phyloP scores from a whole-genome alignment of 192 early-diverging fungal species.

The Entrophospora sp. region DNA sequence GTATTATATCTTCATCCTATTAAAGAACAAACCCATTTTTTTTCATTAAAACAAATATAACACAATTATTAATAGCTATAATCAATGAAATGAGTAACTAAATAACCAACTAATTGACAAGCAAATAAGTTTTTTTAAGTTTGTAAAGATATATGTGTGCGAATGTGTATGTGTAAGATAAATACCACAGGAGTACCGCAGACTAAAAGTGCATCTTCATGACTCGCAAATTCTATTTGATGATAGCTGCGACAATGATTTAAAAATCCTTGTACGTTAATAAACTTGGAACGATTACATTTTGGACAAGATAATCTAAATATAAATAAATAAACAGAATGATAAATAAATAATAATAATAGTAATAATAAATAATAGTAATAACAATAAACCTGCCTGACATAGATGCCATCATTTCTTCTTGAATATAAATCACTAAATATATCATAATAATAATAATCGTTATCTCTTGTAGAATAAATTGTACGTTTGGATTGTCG shows the following conservation, averaged over 20 bases:
- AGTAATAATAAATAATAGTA: constrained; percentile 13
- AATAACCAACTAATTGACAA: background rate
- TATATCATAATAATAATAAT: constrained; percentile 19
- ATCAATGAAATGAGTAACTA: background rate
- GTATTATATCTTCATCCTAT: constrained; percentile 46
- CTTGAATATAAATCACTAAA: constrained; percentile 26
- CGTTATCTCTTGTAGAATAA: constrained; percentile 12
- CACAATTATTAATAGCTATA: no score
- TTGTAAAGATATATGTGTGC: background rate
- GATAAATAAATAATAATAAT: background rate
- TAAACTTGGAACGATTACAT: constrained; percentile 72
- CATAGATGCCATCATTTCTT: constrained; percentile 33
- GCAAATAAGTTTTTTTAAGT: background rate
- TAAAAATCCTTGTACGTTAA: constrained; percentile 76
- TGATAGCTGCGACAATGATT: constrained; percentile 77
- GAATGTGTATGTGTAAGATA: background rate
- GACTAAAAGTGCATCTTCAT: constrained; percentile 61
- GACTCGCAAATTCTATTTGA: constrained; percentile 61
- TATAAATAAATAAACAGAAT: background rate
- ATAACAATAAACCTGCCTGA: constrained; percentile 20
- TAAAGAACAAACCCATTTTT: constrained; percentile 22
- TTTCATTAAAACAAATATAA: constrained; percentile 18
- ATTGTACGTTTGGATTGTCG: constrained; percentile 17
- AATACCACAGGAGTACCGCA: constrained; percentile 60
- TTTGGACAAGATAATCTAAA: constrained; percentile 62